A percentile compares a stretch with the other conserved stretches of the same genome.
Conservation (phyloP, 2,329 filamentous ascomycete genomes). For the Coniochaeta sp. region DNA sequence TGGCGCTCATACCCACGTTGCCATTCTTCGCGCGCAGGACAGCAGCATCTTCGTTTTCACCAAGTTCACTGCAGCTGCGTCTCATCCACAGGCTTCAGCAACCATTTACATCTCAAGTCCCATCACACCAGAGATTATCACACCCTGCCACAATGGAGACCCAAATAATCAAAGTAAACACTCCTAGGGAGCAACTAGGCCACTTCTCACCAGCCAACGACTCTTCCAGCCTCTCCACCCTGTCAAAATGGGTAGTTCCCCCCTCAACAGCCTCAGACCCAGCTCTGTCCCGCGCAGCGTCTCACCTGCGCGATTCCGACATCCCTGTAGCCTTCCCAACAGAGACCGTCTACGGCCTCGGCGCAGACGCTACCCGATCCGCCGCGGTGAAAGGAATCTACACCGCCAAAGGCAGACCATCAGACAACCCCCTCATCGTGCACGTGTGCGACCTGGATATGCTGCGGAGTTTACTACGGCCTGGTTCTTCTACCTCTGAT, state of each 20-base stretch:
- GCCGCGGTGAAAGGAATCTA: conserved; percentile 87
- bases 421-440: conserved; percentile 92
- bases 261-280: conserved; percentile 4
- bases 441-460: conserved; percentile 79
- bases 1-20: background rate
- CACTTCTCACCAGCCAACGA: conserved; percentile 5
- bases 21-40: conserved; percentile 1
- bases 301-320: conserved; percentile 55
- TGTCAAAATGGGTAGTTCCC: conserved; percentile 36
- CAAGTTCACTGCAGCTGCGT: background rate
- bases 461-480: conserved; percentile 53
- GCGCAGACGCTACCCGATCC: conserved; percentile 88
- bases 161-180: conserved; percentile 12
- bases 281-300: conserved; percentile 42
- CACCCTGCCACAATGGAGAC: conserved; percentile 10
- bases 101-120: background rate
- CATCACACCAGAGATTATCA: background rate
- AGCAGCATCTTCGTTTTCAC: background rate
- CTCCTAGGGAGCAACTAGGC: conserved; percentile 9
- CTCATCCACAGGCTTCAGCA: background rate
- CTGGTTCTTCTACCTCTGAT: conserved; percentile 3
- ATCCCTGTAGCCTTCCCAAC: conserved; percentile 91
- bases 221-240: conserved; percentile 2
- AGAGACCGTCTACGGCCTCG: conserved; percentile 94
- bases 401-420: conserved; percentile 78